Percentiles rank a stretch among this genome's conserved stretches.
Evolutionary conservation across 805 yeast species (phyloP).

Genomic region (Myxozyma mucilagina): DNA sequence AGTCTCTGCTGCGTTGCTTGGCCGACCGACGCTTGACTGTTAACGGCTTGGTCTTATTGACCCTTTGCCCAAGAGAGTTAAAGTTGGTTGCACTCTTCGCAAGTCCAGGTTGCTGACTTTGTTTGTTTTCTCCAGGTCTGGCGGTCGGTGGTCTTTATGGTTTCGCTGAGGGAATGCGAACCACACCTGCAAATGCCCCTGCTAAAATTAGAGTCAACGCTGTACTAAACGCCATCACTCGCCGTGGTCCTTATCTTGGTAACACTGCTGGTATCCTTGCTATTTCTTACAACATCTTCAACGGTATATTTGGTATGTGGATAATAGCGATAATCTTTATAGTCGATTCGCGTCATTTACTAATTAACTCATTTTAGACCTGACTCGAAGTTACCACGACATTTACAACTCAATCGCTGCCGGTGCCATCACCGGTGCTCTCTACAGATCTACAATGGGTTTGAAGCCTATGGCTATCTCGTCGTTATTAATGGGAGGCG

Average conservation of each 20-base stretch:
- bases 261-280: constrained; percentile 95
- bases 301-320: constrained; percentile 49
- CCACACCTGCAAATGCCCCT: constrained; percentile 73
- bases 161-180: constrained; percentile 77
- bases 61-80: too few species aligned
- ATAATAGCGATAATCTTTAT: neutral
- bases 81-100: neutral
- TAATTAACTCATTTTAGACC: constrained; percentile 52
- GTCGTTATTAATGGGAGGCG: constrained; percentile 49
- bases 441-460: constrained; percentile 85
- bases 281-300: constrained; percentile 79
- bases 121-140: constrained; percentile 50
- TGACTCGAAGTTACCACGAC: constrained; percentile 85
- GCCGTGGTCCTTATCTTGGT: constrained; percentile 94
- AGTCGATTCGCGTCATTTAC: neutral
- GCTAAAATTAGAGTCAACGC: constrained; percentile 85
- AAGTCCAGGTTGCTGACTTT: neutral
- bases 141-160: constrained; percentile 91
- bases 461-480: constrained; percentile 84
- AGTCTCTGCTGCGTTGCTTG: neutral
- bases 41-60: too few species aligned
- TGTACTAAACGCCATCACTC: constrained; percentile 84
- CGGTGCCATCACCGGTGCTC: constrained; percentile 90
- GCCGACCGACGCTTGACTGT: too few species aligned
- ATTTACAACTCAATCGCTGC: constrained; percentile 78